Evolutionary conservation across 257 asterid species (phyloP).

Genomic region (Solanum peruvianum): DNA sequence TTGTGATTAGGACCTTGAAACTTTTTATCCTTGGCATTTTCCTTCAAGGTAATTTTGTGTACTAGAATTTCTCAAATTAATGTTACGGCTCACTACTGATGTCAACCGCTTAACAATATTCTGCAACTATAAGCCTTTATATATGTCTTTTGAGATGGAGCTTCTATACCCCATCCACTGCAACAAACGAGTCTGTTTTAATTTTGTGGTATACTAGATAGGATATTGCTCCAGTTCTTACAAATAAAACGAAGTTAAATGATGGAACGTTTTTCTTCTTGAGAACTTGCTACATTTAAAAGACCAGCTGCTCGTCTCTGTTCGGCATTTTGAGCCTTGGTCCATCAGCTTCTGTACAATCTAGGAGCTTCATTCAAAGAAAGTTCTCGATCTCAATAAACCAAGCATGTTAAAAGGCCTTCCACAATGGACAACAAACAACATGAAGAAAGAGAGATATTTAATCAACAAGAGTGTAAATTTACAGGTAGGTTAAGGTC

Average conservation of each 20-base stretch:
- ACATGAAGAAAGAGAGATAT: not conserved
- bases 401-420: not conserved
- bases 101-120: not conserved
- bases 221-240: not conserved
- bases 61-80: not conserved
- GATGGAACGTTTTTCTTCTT: not conserved
- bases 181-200: not conserved
- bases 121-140: not conserved
- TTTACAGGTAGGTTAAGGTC: not conserved
- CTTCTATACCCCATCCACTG: not conserved
- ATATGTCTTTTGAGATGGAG: not conserved
- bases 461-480: not conserved
- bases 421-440: not conserved
- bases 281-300: not conserved
- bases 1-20: slow-evolving; percentile 38
- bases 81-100: not conserved
- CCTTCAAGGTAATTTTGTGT: slow-evolving; percentile 54
- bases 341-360: not conserved
- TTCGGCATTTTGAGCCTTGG: not conserved
- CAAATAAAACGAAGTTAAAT: not conserved
- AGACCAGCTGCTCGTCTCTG: not conserved
- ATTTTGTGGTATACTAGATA: not conserved
- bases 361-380: not conserved
- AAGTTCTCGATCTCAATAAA: not conserved
- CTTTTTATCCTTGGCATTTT: slow-evolving; percentile 64